Base-by-base conservation (phyloP, 1,284 basidiomycete species). In the Microbotryomycetes sp. region DNA sequence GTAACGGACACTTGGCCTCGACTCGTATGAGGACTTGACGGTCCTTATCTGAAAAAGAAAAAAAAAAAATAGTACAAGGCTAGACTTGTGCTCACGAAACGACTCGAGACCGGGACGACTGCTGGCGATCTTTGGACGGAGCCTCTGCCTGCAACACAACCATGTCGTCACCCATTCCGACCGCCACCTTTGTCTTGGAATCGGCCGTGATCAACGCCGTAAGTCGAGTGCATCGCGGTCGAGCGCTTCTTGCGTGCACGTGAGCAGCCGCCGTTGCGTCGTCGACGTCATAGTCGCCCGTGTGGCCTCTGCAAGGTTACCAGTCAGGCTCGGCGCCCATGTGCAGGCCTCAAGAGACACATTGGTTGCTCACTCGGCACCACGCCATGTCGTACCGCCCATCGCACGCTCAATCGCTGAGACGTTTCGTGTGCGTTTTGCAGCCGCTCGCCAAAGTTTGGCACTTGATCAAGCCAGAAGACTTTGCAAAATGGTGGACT, bases 381-480 rank as follows among this genome's bases (percentile, higher is more conserved):
- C 52, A 46, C 28, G 4, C 11, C 21, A 13, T 29, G 13, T 4
- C 46, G 26, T 18, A 52, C 45, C 9, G 35, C 18, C 35, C 18
- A 9, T 41, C 35, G 18, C 35, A 41, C 35, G 18, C 35, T 41
- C 35, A 18, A 41, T 41, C 35, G 18, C 35, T 41, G 35, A 41
- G 11, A 41, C 18, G 35, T 41, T 18, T 18, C 35, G 9, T 41
- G 35, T 18, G 18, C 35, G 35, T 48, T 45, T 7, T 31, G 11
- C 46, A 54, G 57, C 66, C 63, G 5, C 59, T 70, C 52, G 48
- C 59, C 45, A 46, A 64, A 26, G 70, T 71, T 45, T 73, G 72
- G 72, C 69, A 70, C 61, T 46, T 66, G 50, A 71, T 74, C 72
- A 73, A 73, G 69, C 70, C 73, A 35, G 56, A 60, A 16, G 61